Conservation (phyloP, 164 flowering plant genomes). For the Berberis thunbergii region DNA sequence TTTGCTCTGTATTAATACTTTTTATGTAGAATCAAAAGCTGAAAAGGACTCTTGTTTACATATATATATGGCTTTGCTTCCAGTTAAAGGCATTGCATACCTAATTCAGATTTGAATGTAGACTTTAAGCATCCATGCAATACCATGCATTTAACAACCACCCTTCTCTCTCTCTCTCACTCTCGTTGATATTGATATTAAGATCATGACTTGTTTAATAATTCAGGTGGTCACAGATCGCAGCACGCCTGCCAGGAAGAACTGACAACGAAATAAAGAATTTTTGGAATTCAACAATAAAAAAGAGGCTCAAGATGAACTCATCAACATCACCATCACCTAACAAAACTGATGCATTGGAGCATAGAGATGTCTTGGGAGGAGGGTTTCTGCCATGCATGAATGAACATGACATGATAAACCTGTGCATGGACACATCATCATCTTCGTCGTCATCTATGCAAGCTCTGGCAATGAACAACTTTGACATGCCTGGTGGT, state of each 20-base stretch:
- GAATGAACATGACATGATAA: slow-evolving; percentile 30
- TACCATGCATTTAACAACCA: not conserved
- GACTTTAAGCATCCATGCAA: slow-evolving; percentile 6
- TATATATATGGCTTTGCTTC: not conserved
- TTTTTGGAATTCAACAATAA: slow-evolving; percentile 74
- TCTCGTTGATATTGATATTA: not conserved
- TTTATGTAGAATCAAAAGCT: too few species aligned
- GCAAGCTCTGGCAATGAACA: slow-evolving; percentile 24
- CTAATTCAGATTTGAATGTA: not conserved
- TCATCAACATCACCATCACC: slow-evolving; percentile 33
- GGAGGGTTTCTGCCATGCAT: slow-evolving; percentile 23
- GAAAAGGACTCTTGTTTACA: too few species aligned
- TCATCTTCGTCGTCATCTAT: slow-evolving; percentile 27
- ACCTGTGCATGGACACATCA: slow-evolving; percentile 32
- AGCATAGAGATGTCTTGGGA: slow-evolving; percentile 18
- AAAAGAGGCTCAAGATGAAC: slow-evolving; percentile 45
- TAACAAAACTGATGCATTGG: slow-evolving; percentile 43
- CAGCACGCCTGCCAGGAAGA: slow-evolving; percentile 70
- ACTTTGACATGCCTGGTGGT: slow-evolving; percentile 8
- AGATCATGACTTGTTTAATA: not conserved
- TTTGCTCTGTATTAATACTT: too few species aligned
- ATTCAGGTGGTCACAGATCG: slow-evolving; percentile 81
- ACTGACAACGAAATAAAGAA: slow-evolving; percentile 84
- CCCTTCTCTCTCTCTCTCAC: not conserved
- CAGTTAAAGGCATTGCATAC: not conserved